Conservation (phyloP, 352 stramenopile species). For the Globisporangium sylvaticum region DNA sequence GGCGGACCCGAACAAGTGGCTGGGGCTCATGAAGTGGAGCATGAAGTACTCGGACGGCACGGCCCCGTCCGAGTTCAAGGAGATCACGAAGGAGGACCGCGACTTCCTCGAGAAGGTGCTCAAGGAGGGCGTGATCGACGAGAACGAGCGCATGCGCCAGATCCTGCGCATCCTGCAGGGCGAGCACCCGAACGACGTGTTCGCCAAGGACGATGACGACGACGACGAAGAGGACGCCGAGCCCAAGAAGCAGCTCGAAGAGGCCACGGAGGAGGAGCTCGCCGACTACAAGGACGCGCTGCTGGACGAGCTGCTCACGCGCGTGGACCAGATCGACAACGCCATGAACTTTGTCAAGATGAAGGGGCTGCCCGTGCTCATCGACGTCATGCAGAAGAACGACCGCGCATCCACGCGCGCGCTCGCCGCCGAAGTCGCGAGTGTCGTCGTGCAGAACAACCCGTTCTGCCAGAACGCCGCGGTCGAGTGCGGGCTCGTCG, state of each 20-base stretch:
- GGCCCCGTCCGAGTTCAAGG: slow-evolving; percentile 47
- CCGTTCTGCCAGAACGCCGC: slow-evolving; percentile 76
- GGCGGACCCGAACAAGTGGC: slow-evolving; percentile 83
- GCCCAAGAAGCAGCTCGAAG: slow-evolving; percentile 25
- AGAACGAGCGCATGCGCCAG: slow-evolving; percentile 80
- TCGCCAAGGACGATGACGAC: slow-evolving; percentile 40
- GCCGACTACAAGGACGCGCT: slow-evolving; percentile 76
- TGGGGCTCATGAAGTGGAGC: slow-evolving; percentile 85
- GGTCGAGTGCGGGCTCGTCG: slow-evolving; percentile 52
- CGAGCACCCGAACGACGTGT: slow-evolving; percentile 71
- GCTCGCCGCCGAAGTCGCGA: slow-evolving; percentile 71
- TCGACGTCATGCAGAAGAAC: slow-evolving; percentile 56
- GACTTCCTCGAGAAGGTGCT: slow-evolving; percentile 81
- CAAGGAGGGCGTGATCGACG: slow-evolving; percentile 81
- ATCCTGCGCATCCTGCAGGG: slow-evolving; percentile 79
- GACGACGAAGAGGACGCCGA: slow-evolving; percentile 26
- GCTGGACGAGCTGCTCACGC: slow-evolving; percentile 80
- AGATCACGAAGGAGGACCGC: slow-evolving; percentile 76
- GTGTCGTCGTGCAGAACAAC: slow-evolving; percentile 86
- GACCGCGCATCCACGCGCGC: slow-evolving; percentile 46
- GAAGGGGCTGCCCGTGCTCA: slow-evolving; percentile 57
- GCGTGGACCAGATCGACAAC: slow-evolving; percentile 87
- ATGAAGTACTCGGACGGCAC: slow-evolving; percentile 87
- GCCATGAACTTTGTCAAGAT: slow-evolving; percentile 88
- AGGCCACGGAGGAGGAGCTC: slow-evolving; percentile 57